Base-by-base conservation (phyloP, 768 basidiomycete genomes). In the Pulveroboletus sp. region DNA sequence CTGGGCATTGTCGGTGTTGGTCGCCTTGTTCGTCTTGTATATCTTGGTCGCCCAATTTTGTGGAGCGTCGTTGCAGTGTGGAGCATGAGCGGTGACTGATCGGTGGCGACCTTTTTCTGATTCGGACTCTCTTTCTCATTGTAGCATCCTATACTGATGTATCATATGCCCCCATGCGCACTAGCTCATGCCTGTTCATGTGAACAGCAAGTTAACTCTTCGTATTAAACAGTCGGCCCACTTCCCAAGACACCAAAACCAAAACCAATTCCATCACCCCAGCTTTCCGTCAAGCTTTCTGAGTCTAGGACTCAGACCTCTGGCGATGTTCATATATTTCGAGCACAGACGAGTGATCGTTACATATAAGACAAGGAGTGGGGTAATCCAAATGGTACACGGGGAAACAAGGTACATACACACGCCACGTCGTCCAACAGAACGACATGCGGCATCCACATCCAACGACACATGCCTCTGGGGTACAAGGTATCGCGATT, bases 11-110 rank as follows among this genome's bases (percentile, higher is more conserved):
- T 79, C 79, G 47, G 71, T 85, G 17, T 63, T 92, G 26, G 86
- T 94, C n/a, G 83, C 65, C 14, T 56, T 92, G 63, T 57, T 93
- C 38, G 67, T 96, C 45, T 51, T 94, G 3, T 97, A 90, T 74
- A 69, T 97, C 43, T 71, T 97, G 53, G 71, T 85, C 17, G 93
- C 95, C 2, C 86, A 93, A 68, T 87, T 93, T 68, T 97, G 95
- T 63, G 94, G 94, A 13, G 81, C 84, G 1, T 81, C 79, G 37
- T 68, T 96, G 63, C 86, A 81, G 44, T 92, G 89, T 52, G 72
- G 74, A 5, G 37, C 51, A 2, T 51, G 41, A 52, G 19, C 16
- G 9, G 13, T 5, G 30, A 13, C 19, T 16, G 27, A 9, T 32
- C 26, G 27, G 12, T 29, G 27, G 27, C 12, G 27, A 29, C 27